Percentiles rank a stretch among this genome's conserved stretches.
Conservation (phyloP, 2,329 filamentous ascomycete genomes). For the Madurella mycetomatis region DNA sequence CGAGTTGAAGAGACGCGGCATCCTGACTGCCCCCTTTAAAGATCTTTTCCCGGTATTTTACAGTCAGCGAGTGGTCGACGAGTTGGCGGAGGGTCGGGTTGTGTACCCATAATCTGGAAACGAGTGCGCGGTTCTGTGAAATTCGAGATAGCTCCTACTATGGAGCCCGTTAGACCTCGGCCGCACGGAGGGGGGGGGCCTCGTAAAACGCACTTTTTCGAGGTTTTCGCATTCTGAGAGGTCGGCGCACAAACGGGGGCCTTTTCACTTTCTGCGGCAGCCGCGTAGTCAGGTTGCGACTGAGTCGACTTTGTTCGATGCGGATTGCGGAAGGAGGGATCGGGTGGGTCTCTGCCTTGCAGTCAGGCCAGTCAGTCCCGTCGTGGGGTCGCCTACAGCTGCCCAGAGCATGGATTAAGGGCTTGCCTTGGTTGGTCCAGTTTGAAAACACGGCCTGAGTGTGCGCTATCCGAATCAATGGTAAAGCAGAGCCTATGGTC, state of each 20-base stretch:
- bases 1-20: constrained; percentile 4
- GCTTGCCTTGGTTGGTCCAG: constrained; percentile 7
- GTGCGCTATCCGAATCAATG: too few species aligned
- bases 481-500: too few species aligned
- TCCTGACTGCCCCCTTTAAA: constrained; percentile 19
- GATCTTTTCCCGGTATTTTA: constrained; percentile 7
- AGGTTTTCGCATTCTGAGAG: constrained; percentile 19
- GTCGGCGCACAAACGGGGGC: background rate
- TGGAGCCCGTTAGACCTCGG: constrained; percentile 4
- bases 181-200: background rate
- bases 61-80: constrained; percentile 7
- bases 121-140: constrained; percentile 20
- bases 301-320: constrained; percentile 7
- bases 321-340: constrained; percentile 1
- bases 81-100: background rate
- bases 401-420: background rate
- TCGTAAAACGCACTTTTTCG: constrained; percentile 12
- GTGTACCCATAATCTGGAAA: constrained; percentile 27
- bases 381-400: background rate
- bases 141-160: constrained; percentile 12
- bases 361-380: constrained; percentile 3
- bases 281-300: background rate
- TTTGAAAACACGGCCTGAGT: background rate
- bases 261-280: background rate
- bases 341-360: constrained; percentile 11